Evolutionary conservation across 257 asterid genomes (phyloP), one percentile per base, ranked within the genome.

Genomic region (Nicotiana benthamiana): DNA sequence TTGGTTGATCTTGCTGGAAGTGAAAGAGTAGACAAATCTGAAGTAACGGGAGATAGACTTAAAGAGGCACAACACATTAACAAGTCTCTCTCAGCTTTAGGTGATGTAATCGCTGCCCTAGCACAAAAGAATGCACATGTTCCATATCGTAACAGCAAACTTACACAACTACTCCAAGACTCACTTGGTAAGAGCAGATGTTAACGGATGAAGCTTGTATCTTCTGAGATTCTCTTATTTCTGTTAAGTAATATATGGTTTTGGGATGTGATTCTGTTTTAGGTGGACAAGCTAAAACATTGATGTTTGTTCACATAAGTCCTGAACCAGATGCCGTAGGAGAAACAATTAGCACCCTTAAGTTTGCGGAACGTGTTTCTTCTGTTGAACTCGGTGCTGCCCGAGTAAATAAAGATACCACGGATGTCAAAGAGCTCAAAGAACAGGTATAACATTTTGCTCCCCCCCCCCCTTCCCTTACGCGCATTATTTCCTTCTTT

Each of bases 301-400:
- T 96, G 59, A 96, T 96, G 99, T 96, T 96, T 85, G 97, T 96
- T 81, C 98, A 96, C 85, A 90, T 91, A 87, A 94, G 99, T 85
- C 98, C 97, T 1, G 99, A 96, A 83, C 90, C 89, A 60, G 98
- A 94, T 80, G 97, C 98, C 18, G 26, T 84, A 63, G 99, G 99
- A 77, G 99, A 96, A 89, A 94, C 98, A 32, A 89, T 96, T 75
- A 96, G 98, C 79, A 96, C 99, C 13, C 94, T 96, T 24, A 96
- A 96, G 82, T 96, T 96, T 87, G 99, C 98, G 40, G 99, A 96
- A 88, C 98, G 98, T 17, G 99, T 96, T 18, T 93, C 98, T 30
- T 90, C 97, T 9, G 99, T 96, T 54, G 99, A 96, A 88, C 99
- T 96, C 79, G 99, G 99, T 43, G 97, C 98, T 86, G 98, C 99